Evolutionary conservation across 495 filamentous ascomycete species (phyloP), one percentile per base, ranked within the genome.

Genomic region (Talaromyces trachyspermus): DNA sequence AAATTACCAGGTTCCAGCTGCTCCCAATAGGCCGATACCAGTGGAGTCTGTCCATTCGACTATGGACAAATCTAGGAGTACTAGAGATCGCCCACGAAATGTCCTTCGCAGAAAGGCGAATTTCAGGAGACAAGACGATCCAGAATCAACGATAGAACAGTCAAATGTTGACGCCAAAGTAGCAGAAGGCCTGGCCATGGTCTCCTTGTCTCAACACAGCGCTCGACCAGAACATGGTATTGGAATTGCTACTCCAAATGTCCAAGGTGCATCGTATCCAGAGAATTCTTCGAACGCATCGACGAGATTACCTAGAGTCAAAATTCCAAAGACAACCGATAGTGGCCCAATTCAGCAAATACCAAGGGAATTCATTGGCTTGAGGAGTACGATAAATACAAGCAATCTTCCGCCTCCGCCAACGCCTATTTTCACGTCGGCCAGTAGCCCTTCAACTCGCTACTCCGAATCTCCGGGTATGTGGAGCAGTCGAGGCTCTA

Each of bases 391-490:
- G 3, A 44, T 70, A 14, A 58, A 65, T 14, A 82, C 77, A 4
- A 72, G 81, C 44, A 80, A 83, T 49, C 64, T 84, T 22, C 77
- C 83, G 27, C 80, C 81, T 9, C 80, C 79, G 11, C 78, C 81
- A 11, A 83, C 80, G n/a, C 80, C 83, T 9, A 64, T 77, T 19
- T 78, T 79, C 46, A 78, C 78, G 8, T 79, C 84, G 49, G 83
- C 83, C 47, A 85, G 80, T 48, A 96, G 86, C 49, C 89, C 91
- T 35, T 96, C 92, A n/a, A 96, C 89, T 26, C 76, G 88, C 49
- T 95, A 91, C 55, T 95, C 91, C 24, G 88, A 85, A 44, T 98
- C 92, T 2, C 92, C 92, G 8, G 86, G 89, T 4, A 74, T 86
- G 25, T 97, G 94, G 70, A 72, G 70, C 66, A 95, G 91, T 64